phyloP scores from a whole-genome alignment of 2,329 filamentous ascomycete genomes.

The Pleomassaria siparia region DNA sequence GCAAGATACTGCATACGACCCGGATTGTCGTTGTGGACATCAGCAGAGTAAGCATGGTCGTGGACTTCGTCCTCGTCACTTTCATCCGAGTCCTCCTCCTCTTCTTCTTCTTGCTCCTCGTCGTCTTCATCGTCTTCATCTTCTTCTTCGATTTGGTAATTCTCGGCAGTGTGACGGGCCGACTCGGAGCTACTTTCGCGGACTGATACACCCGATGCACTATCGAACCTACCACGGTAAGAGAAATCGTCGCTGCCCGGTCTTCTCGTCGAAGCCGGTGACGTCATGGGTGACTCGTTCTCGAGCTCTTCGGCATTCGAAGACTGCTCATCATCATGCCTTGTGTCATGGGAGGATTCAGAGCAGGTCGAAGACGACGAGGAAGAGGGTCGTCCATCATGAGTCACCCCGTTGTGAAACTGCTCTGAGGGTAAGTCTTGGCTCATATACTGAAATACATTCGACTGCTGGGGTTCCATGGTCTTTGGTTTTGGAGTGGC shows the following conservation, averaged over 20 bases:
- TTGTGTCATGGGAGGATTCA: conserved; percentile 15
- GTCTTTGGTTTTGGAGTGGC: conserved; percentile 12
- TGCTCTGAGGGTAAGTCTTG: conserved; percentile 14
- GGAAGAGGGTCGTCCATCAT: conserved; percentile 18
- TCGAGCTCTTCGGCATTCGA: conserved; percentile 25
- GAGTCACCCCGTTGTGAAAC: conserved; percentile 8
- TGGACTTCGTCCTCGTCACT: conserved; percentile 12
- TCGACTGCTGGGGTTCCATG: conserved; percentile 22
- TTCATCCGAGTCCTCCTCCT: conserved; percentile 21
- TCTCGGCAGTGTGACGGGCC: conserved; percentile 18
- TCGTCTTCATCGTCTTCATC: conserved; percentile 13
- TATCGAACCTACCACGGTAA: conserved; percentile 13
- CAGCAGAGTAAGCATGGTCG: not conserved
- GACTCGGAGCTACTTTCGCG: conserved; percentile 37
- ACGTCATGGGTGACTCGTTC: conserved; percentile 31
- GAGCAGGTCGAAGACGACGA: conserved; percentile 24
- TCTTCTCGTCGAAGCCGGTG: conserved; percentile 28
- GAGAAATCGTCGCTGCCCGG: conserved; percentile 11
- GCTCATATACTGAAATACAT: conserved; percentile 34
- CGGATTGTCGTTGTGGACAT: not conserved
- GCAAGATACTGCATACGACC: conserved; percentile 15
- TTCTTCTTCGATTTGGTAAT: conserved; percentile 9
- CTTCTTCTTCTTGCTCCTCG: conserved; percentile 13
- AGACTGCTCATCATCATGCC: conserved; percentile 20
- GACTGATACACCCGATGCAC: conserved; percentile 32